Evolutionary conservation across 1,139 yeast genomes (phyloP), one percentile per base, ranked within the genome.

Genomic region (Sugiyamaella neomexicana): DNA sequence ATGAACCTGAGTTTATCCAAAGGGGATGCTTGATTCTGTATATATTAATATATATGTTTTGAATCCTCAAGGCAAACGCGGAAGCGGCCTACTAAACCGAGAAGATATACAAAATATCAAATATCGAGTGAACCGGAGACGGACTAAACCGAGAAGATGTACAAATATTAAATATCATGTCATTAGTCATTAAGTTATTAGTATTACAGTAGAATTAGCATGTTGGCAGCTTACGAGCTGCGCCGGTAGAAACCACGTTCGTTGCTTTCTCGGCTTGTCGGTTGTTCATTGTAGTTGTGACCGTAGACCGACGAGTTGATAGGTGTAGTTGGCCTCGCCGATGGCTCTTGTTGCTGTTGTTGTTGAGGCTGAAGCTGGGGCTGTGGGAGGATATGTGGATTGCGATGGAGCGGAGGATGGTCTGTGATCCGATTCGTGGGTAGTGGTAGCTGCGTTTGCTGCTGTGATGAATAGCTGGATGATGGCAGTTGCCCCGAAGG

Each of bases 1-100:
- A 93, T 93, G 99, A 93, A 93, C 74, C 88, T 89, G 74, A 72
- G 79, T 49, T 71, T 81, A 55, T 76, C 66, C 55, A 55, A 43
- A 40, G 42, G 46, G 5, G 20, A 27, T 23, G 41, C 32, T 36
- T 45, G 42, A 45, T 23, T 9, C 12, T n/a, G 8, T 29, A 16
- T 20, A 12, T 7, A 29, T 20, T 31, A 20, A 36, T 46, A 40
- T 37, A 31, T 38, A 47, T 37, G 32, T 40, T 7, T 44, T 32
- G 2, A 5, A n/a, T n/a, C n/a, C n/a, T n/a, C n/a, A n/a, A n/a
- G n/a, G n/a, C n/a, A n/a, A n/a, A n/a, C n/a, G 5, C 25, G 5
- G 25, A 20, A 5, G 5, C 5, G 25, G 25, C n/a, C n/a, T n/a
- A 20, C 5, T 20, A 5, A 3, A 20, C 25, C 25, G 25, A 20